Evolutionary conservation across 768 basidiomycete genomes (phyloP), one percentile per base, ranked within the genome.

Genomic region (Xerocomus brunneocitrinus): DNA sequence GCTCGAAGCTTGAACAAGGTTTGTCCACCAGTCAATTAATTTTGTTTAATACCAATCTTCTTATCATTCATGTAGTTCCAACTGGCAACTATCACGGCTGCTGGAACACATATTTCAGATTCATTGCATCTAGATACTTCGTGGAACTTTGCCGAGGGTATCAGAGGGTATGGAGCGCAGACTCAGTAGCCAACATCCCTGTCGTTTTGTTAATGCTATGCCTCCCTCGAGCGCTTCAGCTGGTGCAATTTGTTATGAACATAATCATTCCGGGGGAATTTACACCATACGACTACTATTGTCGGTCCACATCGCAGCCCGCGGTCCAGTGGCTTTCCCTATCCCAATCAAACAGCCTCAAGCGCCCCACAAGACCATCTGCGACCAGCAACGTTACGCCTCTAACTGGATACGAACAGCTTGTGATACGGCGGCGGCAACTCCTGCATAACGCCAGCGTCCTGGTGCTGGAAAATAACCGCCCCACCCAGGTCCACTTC

Each of bases 1-100:
- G 95, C 95, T 6, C 79, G 95, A 60, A 92, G 90, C 75, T 74
- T 95, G 69, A 89, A 98, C 79, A 97, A 98, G 83, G 95, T 91
- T 58, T 31, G 77, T 65, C 41, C 25, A 22, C 25, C 43, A 14
- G 19, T 25, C 27, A 5, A 12, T 44, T 56, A 16, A 40, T 53
- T 24, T 5, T 22, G 2, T 32, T 22, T 31, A 1, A 19, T 19
- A n/a, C 3, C 31, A 10, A 32, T 12, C 4, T 36, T 44, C 39
- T 47, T 5, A 45, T 24, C 52, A 27, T 45, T n/a, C 28, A 32
- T 52, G 1, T 67, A 98, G 95, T 98, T 86, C 73, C 95, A 98
- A 94, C 81, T 98, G 53, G 95, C 93, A 5, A 91, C 81, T 1
- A 82, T 98, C 62, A 93, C 89, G 0, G 82, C 74, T 16, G 74